Percentiles rank a stretch among this genome's conserved stretches.
These are phyloP conservation scores for Daldinia bambusicola DNA, from an alignment of 495 filamentous ascomycete genomes.

Conservation along the genomic window DNA sequence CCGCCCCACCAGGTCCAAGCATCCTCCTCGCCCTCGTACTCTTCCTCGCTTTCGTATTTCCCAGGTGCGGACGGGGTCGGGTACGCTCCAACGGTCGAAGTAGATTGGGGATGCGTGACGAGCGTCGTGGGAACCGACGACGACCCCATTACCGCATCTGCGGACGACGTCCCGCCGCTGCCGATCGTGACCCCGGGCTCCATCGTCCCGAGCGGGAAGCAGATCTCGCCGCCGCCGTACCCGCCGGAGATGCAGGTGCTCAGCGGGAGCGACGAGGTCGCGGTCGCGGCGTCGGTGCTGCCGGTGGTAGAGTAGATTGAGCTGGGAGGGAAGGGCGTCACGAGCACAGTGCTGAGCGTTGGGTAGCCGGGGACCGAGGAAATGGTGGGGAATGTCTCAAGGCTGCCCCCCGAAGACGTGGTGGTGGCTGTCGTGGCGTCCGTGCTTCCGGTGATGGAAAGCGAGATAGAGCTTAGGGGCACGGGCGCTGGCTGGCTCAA, in stretches of 20 bases:
- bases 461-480: background rate
- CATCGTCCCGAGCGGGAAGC: slow-evolving; percentile 25
- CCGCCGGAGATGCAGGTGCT: slow-evolving; percentile 34
- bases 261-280: slow-evolving; percentile 7
- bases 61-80: slow-evolving; percentile 6
- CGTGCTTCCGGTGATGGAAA: slow-evolving; percentile 11
- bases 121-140: slow-evolving; percentile 28
- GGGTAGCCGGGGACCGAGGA: slow-evolving; percentile 29
- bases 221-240: slow-evolving; percentile 29
- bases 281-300: slow-evolving; percentile 33
- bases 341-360: slow-evolving; percentile 1
- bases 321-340: slow-evolving; percentile 16
- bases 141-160: slow-evolving; percentile 22
- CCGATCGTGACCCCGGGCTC: background rate
- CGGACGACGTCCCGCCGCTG: slow-evolving; percentile 8
- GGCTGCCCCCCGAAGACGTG: slow-evolving; percentile 15
- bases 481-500: slow-evolving; percentile 9
- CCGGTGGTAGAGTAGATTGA: slow-evolving; percentile 23
- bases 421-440: slow-evolving; percentile 2
- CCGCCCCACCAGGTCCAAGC: slow-evolving; percentile 22
- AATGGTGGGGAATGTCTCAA: slow-evolving; percentile 32
- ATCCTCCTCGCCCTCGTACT: background rate
- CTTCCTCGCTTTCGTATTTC: background rate
- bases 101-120: slow-evolving; percentile 14
- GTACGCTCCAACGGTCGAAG: slow-evolving; percentile 20